These are phyloP conservation scores for Hyphodiscus hymeniophilus DNA, from an alignment of 495 filamentous ascomycete species.

Conservation along the genomic window DNA sequence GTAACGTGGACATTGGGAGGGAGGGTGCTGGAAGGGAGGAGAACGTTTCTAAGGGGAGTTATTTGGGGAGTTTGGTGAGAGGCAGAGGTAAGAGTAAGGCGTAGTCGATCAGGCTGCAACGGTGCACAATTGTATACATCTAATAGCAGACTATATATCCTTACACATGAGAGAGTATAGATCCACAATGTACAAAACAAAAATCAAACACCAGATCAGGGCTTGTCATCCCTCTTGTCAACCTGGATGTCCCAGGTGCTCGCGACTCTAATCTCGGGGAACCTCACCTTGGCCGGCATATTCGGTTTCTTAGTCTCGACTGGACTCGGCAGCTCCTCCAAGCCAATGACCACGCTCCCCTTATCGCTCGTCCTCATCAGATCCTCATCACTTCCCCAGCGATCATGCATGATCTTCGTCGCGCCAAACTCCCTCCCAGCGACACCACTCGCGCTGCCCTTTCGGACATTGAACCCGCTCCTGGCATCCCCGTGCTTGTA, in stretches of 20 bases:
- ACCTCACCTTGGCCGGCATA: slow-evolving; percentile 4
- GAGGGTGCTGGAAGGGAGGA: not conserved
- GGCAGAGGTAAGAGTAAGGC: no score
- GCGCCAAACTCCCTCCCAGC: slow-evolving; percentile 30
- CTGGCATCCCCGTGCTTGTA: slow-evolving; percentile 43
- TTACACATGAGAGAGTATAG: not conserved
- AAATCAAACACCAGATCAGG: not conserved
- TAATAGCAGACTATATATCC: no score
- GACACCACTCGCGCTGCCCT: slow-evolving; percentile 4
- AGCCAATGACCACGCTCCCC: slow-evolving; percentile 1
- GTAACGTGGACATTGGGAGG: slow-evolving; percentile 10
- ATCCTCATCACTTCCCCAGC: slow-evolving; percentile 77
- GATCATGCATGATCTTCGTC: slow-evolving; percentile 21
- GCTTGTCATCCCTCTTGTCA: not conserved
- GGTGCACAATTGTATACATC: no score
- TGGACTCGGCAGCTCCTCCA: not conserved
- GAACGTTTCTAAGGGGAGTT: slow-evolving; percentile 2
- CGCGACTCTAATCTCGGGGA: slow-evolving; percentile 13
- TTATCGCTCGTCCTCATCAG: slow-evolving; percentile 45
- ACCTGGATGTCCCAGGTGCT: slow-evolving; percentile 15
- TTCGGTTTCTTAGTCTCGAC: not conserved
- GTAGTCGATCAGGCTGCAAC: no score
- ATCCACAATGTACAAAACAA: not conserved
- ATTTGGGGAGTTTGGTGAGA: slow-evolving; percentile 1
- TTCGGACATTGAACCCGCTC: not conserved